Evolutionary conservation across 768 basidiomycete genomes (phyloP).

Genomic region (Suillus paluster): DNA sequence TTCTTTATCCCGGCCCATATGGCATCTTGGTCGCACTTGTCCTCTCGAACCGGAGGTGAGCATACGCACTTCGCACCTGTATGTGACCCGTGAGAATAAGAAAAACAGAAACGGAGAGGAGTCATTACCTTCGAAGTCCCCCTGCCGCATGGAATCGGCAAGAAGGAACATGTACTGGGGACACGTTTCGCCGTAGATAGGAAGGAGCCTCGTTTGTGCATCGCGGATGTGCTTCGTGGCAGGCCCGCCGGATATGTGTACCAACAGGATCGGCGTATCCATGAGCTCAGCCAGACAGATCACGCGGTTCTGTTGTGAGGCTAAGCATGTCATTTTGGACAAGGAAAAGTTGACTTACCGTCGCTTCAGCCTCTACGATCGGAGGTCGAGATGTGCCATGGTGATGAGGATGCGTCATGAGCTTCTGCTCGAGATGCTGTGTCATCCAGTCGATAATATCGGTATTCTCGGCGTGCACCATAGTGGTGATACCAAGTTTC

Average conservation of each 20-base stretch:
- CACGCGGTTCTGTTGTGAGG: conserved; percentile 14
- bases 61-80: conserved; percentile 22
- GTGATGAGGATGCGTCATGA: conserved; percentile 24
- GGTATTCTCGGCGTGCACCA: conserved; percentile 23
- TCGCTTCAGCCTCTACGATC: conserved; percentile 23
- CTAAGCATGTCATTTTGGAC: not conserved
- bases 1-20: conserved; percentile 22
- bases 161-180: conserved; percentile 22
- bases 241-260: conserved; percentile 19
- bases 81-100: not conserved
- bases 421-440: conserved; percentile 16
- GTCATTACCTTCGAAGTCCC: conserved; percentile 16
- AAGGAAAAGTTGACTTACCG: not conserved
- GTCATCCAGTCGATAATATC: conserved; percentile 27
- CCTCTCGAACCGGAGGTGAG: conserved; percentile 20
- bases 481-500: conserved; percentile 21
- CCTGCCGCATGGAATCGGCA: conserved; percentile 19
- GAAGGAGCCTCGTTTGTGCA: conserved; percentile 23
- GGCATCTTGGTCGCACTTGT: conserved; percentile 19
- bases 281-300: conserved; percentile 22
- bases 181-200: conserved; percentile 26
- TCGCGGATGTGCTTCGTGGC: conserved; percentile 19
- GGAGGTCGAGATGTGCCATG: conserved; percentile 25
- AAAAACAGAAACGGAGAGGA: not conserved
- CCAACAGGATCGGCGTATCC: conserved; percentile 23